Conservation (phyloP, 2,329 filamentous ascomycete genomes). For the Cryphonectria naterciae region DNA sequence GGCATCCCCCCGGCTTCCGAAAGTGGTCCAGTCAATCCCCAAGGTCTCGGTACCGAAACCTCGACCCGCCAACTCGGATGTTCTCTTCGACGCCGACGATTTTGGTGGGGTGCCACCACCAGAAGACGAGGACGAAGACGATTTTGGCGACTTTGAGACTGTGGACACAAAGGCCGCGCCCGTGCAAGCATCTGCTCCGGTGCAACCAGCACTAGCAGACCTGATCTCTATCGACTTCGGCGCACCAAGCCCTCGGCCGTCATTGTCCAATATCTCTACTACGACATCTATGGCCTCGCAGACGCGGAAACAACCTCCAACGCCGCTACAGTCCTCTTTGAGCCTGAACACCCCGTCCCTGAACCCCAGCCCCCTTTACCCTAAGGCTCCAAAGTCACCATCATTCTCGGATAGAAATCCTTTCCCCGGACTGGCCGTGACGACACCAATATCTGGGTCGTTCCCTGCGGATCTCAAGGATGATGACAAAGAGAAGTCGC, state of each 20-base stretch:
- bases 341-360: conserved; percentile 34
- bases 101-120: conserved; percentile 42
- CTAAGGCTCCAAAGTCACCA: conserved; percentile 50
- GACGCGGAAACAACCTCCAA: conserved; percentile 36
- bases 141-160: conserved; percentile 66
- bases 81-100: conserved; percentile 70
- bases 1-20: conserved; percentile 8
- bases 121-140: conserved; percentile 47
- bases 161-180: conserved; percentile 36
- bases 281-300: conserved; percentile 36
- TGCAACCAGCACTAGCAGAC: conserved; percentile 37
- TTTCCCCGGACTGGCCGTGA: conserved; percentile 50
- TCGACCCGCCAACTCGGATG: conserved; percentile 49
- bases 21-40: background rate
- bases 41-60: conserved; percentile 27
- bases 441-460: conserved; percentile 42
- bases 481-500: conserved; percentile 38
- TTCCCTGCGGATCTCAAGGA: conserved; percentile 36
- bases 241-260: conserved; percentile 15
- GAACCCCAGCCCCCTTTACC: conserved; percentile 41
- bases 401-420: conserved; percentile 55
- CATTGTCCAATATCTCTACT: conserved; percentile 36
- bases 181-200: conserved; percentile 31
- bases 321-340: conserved; percentile 38
- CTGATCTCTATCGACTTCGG: conserved; percentile 39